phyloP scores from a whole-genome alignment of 768 basidiomycete genomes.

The Trametopsis cervina region DNA sequence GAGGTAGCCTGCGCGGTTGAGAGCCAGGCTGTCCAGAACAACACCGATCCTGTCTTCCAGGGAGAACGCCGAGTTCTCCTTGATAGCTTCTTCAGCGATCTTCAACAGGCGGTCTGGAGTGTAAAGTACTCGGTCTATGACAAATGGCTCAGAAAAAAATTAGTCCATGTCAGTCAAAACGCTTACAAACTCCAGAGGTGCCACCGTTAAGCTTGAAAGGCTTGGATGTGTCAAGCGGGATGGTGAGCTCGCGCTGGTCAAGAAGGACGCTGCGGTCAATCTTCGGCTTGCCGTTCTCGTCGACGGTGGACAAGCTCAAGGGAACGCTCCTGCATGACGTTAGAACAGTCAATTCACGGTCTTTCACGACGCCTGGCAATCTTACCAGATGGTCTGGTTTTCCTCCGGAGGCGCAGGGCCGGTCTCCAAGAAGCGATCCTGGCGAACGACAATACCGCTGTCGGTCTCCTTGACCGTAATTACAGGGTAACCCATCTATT shows the following conservation, averaged over 20 bases:
- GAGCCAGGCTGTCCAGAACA: slow-evolving; percentile 72
- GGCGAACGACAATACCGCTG: slow-evolving; percentile 69
- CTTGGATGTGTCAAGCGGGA: slow-evolving; percentile 67
- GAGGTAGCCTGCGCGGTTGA: slow-evolving; percentile 76
- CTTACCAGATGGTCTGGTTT: slow-evolving; percentile 17
- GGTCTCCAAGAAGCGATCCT: slow-evolving; percentile 89
- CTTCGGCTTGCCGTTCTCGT: slow-evolving; percentile 45
- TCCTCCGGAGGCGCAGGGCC: slow-evolving; percentile 34
- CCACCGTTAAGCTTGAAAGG: slow-evolving; percentile 89
- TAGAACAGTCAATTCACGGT: neutral
- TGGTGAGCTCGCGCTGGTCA: slow-evolving; percentile 55
- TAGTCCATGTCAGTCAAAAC: neutral
- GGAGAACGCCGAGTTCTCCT: slow-evolving; percentile 55
- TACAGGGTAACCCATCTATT: slow-evolving; percentile 78
- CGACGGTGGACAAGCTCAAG: slow-evolving; percentile 61
- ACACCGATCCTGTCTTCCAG: slow-evolving; percentile 87
- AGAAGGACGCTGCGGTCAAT: slow-evolving; percentile 63
- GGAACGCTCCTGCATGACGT: slow-evolving; percentile 65
- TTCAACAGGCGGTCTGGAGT: slow-evolving; percentile 67
- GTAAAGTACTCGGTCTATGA: slow-evolving; percentile 79
- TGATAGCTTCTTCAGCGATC: slow-evolving; percentile 78
- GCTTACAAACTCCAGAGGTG: slow-evolving; percentile 84
- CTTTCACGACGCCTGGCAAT: neutral
- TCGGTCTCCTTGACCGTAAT: slow-evolving; percentile 75
- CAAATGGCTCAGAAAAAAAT: neutral